These are phyloP conservation scores for Saccharomycopsis javanensis DNA, from an alignment of 805 yeast genomes.

Conservation along the genomic window DNA sequence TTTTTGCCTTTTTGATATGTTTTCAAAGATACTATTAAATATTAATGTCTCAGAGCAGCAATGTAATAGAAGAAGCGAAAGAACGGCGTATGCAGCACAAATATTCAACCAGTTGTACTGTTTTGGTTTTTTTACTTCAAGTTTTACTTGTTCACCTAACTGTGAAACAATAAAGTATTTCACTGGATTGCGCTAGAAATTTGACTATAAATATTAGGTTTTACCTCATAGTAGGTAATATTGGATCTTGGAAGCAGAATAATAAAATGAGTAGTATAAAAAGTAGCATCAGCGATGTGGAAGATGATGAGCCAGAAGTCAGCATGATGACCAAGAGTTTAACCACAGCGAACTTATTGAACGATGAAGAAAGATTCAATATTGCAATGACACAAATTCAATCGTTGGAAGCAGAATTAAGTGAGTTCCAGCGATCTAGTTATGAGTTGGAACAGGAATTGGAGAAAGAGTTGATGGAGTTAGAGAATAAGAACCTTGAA, in stretches of 20 bases:
- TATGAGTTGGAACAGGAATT: slow-evolving; percentile 36
- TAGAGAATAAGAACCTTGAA: slow-evolving; percentile 25
- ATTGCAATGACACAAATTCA: slow-evolving; percentile 30
- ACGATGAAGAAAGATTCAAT: slow-evolving; percentile 22
- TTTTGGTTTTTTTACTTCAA: too few relatives aligned
- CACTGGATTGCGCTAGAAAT: too few relatives aligned
- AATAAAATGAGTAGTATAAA: not conserved
- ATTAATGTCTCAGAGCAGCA: not conserved
- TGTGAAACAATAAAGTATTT: too few relatives aligned
- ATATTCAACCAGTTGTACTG: too few relatives aligned
- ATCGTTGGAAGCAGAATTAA: slow-evolving; percentile 33
- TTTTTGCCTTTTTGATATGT: not conserved
- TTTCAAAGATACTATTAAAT: not conserved
- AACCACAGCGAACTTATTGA: not conserved
- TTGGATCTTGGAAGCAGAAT: not conserved
- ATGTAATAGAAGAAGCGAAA: not conserved
- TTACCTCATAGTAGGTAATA: too few relatives aligned
- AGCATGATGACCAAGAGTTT: slow-evolving; percentile 1
- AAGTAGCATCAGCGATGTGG: not conserved
- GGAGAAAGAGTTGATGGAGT: slow-evolving; percentile 33
- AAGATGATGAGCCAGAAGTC: not conserved
- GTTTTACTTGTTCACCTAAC: too few relatives aligned
- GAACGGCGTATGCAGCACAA: not conserved
- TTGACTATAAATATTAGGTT: too few relatives aligned
- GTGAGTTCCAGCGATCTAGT: slow-evolving; percentile 35